Percentiles rank a stretch among this genome's conserved stretches.
These are phyloP conservation scores for Aspergillus bombycis DNA, from an alignment of 2,329 filamentous ascomycete species.

Conservation along the genomic window DNA sequence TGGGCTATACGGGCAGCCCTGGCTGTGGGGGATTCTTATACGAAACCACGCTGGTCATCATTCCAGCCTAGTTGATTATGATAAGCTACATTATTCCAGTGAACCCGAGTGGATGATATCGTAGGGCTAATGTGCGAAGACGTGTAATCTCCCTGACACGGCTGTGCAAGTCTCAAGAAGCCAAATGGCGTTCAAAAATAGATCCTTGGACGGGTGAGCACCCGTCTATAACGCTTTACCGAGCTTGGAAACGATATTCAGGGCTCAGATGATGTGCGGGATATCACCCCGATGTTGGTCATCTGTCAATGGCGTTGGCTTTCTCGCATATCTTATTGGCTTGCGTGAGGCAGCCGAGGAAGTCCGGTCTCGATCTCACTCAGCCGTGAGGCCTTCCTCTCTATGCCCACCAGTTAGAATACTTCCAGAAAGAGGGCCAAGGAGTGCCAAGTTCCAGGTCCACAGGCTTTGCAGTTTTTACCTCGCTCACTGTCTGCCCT, in stretches of 20 bases:
- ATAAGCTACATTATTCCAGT: background rate
- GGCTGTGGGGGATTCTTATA: background rate
- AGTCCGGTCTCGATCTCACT: background rate
- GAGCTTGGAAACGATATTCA: background rate
- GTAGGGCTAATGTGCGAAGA: too few species aligned
- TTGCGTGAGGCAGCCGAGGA: background rate
- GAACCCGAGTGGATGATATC: too few species aligned
- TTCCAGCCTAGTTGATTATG: background rate
- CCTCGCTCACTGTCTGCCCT: too few species aligned
- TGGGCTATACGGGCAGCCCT: background rate
- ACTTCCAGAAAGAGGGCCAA: background rate
- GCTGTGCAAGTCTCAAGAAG: too few species aligned
- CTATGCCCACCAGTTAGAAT: background rate
- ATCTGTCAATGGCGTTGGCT: background rate
- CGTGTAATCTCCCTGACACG: too few species aligned
- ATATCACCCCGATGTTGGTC: background rate
- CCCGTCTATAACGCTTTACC: too few species aligned
- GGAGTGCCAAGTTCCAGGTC: background rate
- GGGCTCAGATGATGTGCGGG: background rate
- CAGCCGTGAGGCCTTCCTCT: background rate
- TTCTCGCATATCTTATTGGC: background rate
- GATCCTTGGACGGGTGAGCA: too few species aligned
- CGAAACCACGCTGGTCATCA: background rate
- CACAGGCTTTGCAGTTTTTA: background rate
- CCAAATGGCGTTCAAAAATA: too few species aligned